A percentile compares a stretch with the other conserved stretches of the same genome.
phyloP scores from a whole-genome alignment of 345 rosid genomes.

The Populus pruinosa region DNA sequence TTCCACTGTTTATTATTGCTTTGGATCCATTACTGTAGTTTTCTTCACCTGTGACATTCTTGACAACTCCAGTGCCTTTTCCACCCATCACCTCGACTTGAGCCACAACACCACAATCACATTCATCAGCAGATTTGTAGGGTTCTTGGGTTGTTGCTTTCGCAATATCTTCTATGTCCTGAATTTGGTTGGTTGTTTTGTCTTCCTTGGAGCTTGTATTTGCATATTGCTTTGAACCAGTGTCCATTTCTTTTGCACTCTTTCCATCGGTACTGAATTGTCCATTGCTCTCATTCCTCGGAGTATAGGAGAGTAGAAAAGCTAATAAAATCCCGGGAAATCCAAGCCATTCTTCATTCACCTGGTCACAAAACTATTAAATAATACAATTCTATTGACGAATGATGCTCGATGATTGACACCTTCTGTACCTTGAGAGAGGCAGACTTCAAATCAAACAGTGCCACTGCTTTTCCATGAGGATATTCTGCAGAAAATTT shows the following conservation, averaged over 20 bases:
- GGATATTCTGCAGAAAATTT: conserved; percentile 22
- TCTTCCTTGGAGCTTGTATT: neutral
- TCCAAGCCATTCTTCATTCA: conserved; percentile 25
- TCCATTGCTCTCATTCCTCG: neutral
- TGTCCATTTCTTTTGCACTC: neutral
- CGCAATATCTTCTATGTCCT: no score
- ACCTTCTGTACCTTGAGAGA: conserved; percentile 3
- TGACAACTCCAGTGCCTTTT: neutral
- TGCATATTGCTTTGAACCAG: neutral
- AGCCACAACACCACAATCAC: neutral
- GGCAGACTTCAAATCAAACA: conserved; percentile 15
- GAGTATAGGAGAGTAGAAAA: conserved; percentile 4
- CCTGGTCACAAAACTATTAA: conserved; percentile 4
- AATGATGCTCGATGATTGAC: neutral
- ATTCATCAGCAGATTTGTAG: neutral
- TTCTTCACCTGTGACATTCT: neutral
- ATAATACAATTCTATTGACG: neutral
- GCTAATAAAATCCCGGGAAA: conserved; percentile 14
- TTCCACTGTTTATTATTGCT: neutral
- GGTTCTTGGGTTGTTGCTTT: no score
- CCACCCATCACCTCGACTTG: neutral
- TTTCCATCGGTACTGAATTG: neutral
- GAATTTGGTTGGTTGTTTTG: neutral
- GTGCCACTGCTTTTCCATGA: conserved; percentile 20
- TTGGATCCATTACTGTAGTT: no score